Evolutionary conservation across 345 rosid genomes (phyloP).

Genomic region (Tarenaya hassleriana): DNA sequence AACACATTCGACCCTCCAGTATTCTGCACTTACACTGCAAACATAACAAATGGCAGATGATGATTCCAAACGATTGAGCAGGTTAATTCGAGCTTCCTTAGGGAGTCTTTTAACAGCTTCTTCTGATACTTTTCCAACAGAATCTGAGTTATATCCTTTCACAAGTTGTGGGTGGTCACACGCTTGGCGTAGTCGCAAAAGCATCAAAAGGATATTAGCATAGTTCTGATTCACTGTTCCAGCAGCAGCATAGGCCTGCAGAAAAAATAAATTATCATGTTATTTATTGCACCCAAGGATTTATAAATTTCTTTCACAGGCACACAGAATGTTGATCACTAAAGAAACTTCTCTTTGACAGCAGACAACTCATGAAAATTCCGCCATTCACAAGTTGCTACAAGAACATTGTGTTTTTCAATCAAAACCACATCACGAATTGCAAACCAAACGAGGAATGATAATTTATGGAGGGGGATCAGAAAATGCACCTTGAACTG

Average conservation of each 20-base stretch:
- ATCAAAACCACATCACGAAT: slow-evolving; percentile 12
- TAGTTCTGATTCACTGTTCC: slow-evolving; percentile 88
- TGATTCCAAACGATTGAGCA: slow-evolving; percentile 45
- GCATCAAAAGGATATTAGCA: slow-evolving; percentile 95
- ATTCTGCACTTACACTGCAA: slow-evolving; percentile 59
- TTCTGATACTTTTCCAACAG: slow-evolving; percentile 55
- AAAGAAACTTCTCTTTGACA: slow-evolving; percentile 11
- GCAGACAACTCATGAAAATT: neutral
- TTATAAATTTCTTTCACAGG: slow-evolving; percentile 4
- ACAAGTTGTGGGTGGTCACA: slow-evolving; percentile 92
- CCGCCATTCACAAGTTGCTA: slow-evolving; percentile 6
- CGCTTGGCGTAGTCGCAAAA: slow-evolving; percentile 94
- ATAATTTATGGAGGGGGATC: slow-evolving; percentile 3
- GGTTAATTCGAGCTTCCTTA: slow-evolving; percentile 37
- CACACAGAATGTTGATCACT: neutral
- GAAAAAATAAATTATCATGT: slow-evolving; percentile 7
- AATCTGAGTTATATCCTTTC: slow-evolving; percentile 48
- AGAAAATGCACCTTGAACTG: slow-evolving; percentile 68
- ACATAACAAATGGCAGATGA: slow-evolving; percentile 54
- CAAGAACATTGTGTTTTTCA: slow-evolving; percentile 5
- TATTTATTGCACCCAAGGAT: slow-evolving; percentile 4
- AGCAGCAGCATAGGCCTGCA: slow-evolving; percentile 90
- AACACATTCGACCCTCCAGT: neutral
- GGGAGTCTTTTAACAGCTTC: slow-evolving; percentile 65
- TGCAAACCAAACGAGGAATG: slow-evolving; percentile 11